A percentile compares a stretch with the other conserved stretches of the same genome.
These are phyloP conservation scores for Sphagnum contortum DNA, from an alignment of 225 moss, liverwort and hornwort species.

Conservation along the genomic window DNA sequence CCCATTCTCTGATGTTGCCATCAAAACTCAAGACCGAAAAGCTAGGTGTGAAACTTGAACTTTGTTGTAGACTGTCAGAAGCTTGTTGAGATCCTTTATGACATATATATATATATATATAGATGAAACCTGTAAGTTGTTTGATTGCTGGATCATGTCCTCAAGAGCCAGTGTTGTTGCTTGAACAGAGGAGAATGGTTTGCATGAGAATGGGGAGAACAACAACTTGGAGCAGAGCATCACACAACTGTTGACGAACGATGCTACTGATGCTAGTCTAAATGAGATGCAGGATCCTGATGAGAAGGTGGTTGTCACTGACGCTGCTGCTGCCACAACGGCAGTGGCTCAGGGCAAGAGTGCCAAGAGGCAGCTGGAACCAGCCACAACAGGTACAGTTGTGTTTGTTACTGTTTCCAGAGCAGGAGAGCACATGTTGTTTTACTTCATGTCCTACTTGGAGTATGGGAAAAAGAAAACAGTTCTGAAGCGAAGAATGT, in stretches of 20 bases:
- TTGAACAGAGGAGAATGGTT: neutral
- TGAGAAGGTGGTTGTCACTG: constrained; percentile 1
- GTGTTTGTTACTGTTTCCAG: neutral
- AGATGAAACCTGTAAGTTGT: too few species aligned
- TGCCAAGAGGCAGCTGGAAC: constrained; percentile 38
- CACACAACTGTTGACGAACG: constrained; percentile 30
- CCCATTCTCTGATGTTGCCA: too few species aligned
- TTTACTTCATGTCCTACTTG: too few species aligned
- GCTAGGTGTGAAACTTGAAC: too few species aligned
- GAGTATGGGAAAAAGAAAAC: too few species aligned
- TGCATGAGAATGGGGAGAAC: neutral
- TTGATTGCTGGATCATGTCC: too few species aligned
- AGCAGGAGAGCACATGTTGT: too few species aligned
- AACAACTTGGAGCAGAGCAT: neutral
- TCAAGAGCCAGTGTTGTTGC: neutral
- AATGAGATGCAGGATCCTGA: constrained; percentile 4
- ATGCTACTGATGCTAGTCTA: constrained; percentile 29
- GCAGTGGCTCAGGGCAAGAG: constrained; percentile 10
- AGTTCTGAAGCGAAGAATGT: too few species aligned
- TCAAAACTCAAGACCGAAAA: too few species aligned
- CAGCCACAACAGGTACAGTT: constrained; percentile 5
- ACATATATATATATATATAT: too few species aligned
- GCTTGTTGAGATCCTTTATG: too few species aligned
- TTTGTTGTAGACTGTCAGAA: too few species aligned
- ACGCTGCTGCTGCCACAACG: constrained; percentile 16